A percentile compares a stretch with the other conserved stretches of the same genome.
These are phyloP conservation scores for Nicotiana paniculata DNA, from an alignment of 257 asterid species.

Conservation along the genomic window DNA sequence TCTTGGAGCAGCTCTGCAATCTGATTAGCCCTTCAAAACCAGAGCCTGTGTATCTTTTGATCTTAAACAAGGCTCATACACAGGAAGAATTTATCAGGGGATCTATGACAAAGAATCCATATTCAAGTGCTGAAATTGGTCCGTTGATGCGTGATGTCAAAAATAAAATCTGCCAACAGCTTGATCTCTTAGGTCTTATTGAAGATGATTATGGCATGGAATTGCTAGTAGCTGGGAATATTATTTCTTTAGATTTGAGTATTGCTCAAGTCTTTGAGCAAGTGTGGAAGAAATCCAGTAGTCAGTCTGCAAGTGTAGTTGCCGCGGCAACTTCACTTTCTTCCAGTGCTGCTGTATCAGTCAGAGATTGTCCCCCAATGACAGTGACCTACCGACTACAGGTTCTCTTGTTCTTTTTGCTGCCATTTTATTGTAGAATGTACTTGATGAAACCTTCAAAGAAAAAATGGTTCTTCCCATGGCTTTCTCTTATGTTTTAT, in stretches of 20 bases:
- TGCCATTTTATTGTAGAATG: neutral
- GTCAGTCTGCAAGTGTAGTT: slow-evolving; percentile 60
- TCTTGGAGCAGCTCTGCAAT: slow-evolving; percentile 98
- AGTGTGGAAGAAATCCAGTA: slow-evolving; percentile 91
- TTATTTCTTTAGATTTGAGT: slow-evolving; percentile 93
- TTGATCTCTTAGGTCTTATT: slow-evolving; percentile 90
- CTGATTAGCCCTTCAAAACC: slow-evolving; percentile 92
- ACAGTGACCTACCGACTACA: slow-evolving; percentile 95
- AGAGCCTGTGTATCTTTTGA: slow-evolving; percentile 72
- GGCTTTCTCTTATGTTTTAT: neutral
- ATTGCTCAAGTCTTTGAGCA: slow-evolving; percentile 89
- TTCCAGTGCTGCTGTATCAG: slow-evolving; percentile 50
- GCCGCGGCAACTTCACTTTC: slow-evolving; percentile 69
- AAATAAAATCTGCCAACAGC: slow-evolving; percentile 95
- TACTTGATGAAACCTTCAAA: neutral
- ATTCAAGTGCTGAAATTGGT: slow-evolving; percentile 94
- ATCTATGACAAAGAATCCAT: slow-evolving; percentile 98
- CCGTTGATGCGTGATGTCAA: slow-evolving; percentile 99
- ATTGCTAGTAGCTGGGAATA: slow-evolving; percentile 88
- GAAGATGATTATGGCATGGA: slow-evolving; percentile 99
- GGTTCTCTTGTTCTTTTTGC: slow-evolving; percentile 35
- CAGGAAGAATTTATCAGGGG: slow-evolving; percentile 99
- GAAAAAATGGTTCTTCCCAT: neutral
- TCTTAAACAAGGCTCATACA: slow-evolving; percentile 91
- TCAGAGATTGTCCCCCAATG: slow-evolving; percentile 94